phyloP scores from a whole-genome alignment of 176 grass and related monocot species.

The barley (Hordeum vulgare) region DNA sequence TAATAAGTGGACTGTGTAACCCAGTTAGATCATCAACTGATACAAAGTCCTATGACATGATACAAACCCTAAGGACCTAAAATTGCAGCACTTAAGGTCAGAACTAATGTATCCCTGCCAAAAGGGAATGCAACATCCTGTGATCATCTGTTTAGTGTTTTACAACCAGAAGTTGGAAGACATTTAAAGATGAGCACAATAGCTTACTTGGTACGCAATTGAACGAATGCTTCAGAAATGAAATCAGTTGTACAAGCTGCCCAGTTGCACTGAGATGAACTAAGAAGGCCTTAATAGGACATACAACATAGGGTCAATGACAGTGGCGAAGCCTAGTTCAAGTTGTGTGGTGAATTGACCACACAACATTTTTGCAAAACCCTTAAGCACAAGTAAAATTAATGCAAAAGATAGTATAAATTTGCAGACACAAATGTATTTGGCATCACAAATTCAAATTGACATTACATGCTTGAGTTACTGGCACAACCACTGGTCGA shows the following conservation, averaged over 20 bases:
- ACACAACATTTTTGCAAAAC: no score
- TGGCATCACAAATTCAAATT: no score
- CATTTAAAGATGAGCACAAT: conserved; percentile 1
- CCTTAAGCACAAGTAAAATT: no score
- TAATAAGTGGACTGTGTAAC: not conserved
- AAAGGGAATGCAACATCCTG: not conserved
- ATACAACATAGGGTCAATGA: not conserved
- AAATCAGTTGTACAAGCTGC: not conserved
- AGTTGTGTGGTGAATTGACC: no score
- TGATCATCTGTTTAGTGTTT: conserved; percentile 2
- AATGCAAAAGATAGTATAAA: no score
- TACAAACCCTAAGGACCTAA: conserved; percentile 9
- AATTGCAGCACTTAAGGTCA: not conserved
- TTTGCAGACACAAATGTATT: no score
- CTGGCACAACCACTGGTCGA: no score
- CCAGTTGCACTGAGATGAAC: not conserved
- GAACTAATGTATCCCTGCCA: not conserved
- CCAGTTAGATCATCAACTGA: conserved; percentile 2
- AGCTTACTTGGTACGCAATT: not conserved
- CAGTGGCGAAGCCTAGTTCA: no score
- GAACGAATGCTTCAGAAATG: not conserved
- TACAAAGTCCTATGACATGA: not conserved
- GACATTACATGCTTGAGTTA: no score
- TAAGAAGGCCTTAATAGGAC: not conserved
- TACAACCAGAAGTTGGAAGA: not conserved